Evolutionary conservation across 768 basidiomycete species (phyloP), one percentile per base, ranked within the genome.

Genomic region (Favolaschia claudopus): DNA sequence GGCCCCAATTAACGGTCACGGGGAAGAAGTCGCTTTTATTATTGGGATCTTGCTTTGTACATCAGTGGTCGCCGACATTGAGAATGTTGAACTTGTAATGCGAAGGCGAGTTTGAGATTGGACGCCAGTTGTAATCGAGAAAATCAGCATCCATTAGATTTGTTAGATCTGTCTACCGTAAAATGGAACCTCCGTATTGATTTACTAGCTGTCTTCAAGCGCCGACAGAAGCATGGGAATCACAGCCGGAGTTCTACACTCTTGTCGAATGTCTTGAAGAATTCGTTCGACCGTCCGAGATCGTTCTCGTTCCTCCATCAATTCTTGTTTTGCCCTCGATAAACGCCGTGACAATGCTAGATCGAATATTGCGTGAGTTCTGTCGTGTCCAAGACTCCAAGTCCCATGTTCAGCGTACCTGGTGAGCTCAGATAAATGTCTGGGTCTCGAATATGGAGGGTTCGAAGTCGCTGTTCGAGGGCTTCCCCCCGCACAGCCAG

Each of bases 191-290:
- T n/a, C n/a, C n/a, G n/a, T n/a, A n/a, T n/a, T n/a, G n/a, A n/a
- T n/a, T n/a, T n/a, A n/a, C n/a, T n/a, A n/a, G n/a, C 31, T 45
- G 32, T 38, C 44, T 15, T 53, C 50, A 8, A 44, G 10, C 12
- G 58, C 45, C 5, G 32, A 22, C 17, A 53, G 22, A 17, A 59
- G 25, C 24, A 29, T n/a, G 2, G 58, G 58, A 17, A 59, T 33
- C 32, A 59, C 58, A 12, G 36, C 32, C 12, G 58, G 58, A 7
- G 45, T 48, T 32, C 39, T 33, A 31, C 44, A 53, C 32, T 59
- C 58, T n/a, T 51, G 50, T 24, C 40, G 58, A 22, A 59, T 48
- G 29, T 59, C 58, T 7, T 43, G 24, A 8, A 53, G 5, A 36
- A 53, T 34, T 34, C 24, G 1, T 13, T 59, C 51, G 14, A 19